Evolutionary conservation across 208 protist genomes (phyloP).

Genomic region (Trichomonas tenax): DNA sequence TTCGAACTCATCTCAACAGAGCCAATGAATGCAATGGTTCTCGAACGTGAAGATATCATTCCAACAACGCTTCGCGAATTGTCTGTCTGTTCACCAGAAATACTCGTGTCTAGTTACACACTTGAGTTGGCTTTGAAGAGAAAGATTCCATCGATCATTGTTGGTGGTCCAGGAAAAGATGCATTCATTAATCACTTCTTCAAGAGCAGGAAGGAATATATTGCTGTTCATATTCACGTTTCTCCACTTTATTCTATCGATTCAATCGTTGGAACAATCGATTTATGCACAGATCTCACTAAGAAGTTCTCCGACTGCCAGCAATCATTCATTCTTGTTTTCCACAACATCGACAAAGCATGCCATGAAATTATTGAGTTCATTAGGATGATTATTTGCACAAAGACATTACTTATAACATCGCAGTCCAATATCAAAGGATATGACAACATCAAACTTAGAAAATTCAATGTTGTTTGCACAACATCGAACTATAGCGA

Average conservation of each 20-base stretch:
- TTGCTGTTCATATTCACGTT: background rate
- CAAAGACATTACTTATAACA: background rate
- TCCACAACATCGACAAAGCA: background rate
- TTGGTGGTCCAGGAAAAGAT: background rate
- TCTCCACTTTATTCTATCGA: background rate
- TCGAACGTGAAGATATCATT: background rate
- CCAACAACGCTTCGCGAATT: background rate
- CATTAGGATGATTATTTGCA: background rate
- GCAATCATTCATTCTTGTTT: background rate
- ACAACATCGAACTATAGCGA: background rate
- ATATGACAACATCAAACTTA: background rate
- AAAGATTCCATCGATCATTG: background rate
- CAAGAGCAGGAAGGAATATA: background rate
- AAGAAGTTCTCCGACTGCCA: background rate
- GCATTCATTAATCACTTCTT: background rate
- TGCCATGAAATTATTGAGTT: background rate
- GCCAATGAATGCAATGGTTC: background rate
- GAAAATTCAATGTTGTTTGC: background rate
- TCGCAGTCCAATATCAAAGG: background rate
- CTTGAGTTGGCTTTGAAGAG: background rate
- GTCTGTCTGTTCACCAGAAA: background rate
- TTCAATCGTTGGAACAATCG: background rate
- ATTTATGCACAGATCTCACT: background rate
- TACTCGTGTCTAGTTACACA: background rate
- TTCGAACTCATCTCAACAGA: background rate